Evolutionary conservation across 176 grass and related monocot genomes (phyloP), one percentile per base, ranked within the genome.

Genomic region (Musa itinerans): DNA sequence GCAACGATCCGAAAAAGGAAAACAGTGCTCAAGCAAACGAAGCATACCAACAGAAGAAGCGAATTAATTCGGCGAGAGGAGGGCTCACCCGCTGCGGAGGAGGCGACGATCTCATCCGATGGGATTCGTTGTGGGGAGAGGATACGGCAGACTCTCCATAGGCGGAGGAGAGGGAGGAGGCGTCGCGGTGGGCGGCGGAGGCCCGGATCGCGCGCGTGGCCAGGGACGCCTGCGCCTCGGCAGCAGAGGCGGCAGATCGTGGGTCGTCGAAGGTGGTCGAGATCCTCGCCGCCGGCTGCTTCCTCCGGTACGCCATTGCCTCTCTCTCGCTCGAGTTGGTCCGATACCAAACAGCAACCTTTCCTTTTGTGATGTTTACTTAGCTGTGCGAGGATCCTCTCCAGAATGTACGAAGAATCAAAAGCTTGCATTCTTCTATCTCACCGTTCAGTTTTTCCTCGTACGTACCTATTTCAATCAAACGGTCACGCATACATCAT

Each of bases 121-220:
- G 65, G 79, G 83, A n/a, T 74, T 74, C 10, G 77, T 72, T 15
- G 82, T 55, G 69, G 13, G 75, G 78, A 13, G 85, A 74, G 21
- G 84, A 52, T 16, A 72, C 76, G 15, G 79, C 62, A 15, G 88
- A 76, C 57, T 92, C 87, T 57, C 84, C 87, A 75, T 99, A 99
- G 29, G 93, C 90, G 68, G 90, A 97, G 79, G 93, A 88, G 79
- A 93, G 84, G 56, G 90, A 97, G 65, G 90, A 93, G 34, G 89
- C 85, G 76, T 97, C 93, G 9, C 93, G 87, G 82, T 97, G 93
- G 17, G 93, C 93, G 79, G 93, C 89, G 54, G 93, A 96, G 59
- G 93, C 93, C 72, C 93, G 87, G 83, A 97, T 97, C 69, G 93
- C 93, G 90, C 90, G 93, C 63, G 88, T 83, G 24, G 90, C 93